Percentiles rank a stretch among this genome's conserved stretches.
These are phyloP conservation scores for Toxicodendron radicans DNA, from an alignment of 345 rosid genomes.

Conservation along the genomic window DNA sequence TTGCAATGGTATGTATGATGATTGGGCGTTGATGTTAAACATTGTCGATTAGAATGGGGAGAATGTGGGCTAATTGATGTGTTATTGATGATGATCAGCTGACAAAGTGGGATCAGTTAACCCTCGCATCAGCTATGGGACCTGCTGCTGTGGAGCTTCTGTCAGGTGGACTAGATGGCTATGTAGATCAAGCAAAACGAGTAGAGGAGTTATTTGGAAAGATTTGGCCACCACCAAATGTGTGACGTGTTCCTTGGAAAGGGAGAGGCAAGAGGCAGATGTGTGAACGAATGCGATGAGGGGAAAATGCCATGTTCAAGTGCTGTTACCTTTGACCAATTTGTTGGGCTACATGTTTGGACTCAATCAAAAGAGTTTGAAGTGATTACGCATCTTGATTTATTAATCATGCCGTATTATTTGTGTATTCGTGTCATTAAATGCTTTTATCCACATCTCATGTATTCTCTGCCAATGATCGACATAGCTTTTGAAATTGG, in stretches of 20 bases:
- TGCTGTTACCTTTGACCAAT: too few relatives aligned
- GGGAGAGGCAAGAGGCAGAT: too few relatives aligned
- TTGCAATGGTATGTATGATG: too few relatives aligned
- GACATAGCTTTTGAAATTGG: too few relatives aligned
- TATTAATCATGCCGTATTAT: background rate
- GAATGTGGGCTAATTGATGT: background rate
- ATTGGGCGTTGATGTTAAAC: too few relatives aligned
- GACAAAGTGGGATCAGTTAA: conserved; percentile 77
- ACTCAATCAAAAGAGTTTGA: background rate
- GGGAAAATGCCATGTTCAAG: background rate
- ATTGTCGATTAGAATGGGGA: too few relatives aligned
- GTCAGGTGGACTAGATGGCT: conserved; percentile 75
- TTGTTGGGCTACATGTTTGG: background rate
- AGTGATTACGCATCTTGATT: background rate
- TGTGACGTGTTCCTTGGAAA: conserved; percentile 32
- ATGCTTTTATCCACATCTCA: too few relatives aligned
- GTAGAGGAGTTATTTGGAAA: conserved; percentile 77
- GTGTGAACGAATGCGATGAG: conserved; percentile 34
- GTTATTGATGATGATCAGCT: conserved; percentile 44
- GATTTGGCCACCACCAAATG: conserved; percentile 99
- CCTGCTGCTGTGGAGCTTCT: conserved; percentile 91
- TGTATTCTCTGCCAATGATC: background rate
- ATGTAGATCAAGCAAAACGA: conserved; percentile 66
- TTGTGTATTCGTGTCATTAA: background rate
- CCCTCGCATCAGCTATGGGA: conserved; percentile 84